These are phyloP conservation scores for Bromus sterilis DNA, from an alignment of 176 grass and related monocot species.

Conservation along the genomic window DNA sequence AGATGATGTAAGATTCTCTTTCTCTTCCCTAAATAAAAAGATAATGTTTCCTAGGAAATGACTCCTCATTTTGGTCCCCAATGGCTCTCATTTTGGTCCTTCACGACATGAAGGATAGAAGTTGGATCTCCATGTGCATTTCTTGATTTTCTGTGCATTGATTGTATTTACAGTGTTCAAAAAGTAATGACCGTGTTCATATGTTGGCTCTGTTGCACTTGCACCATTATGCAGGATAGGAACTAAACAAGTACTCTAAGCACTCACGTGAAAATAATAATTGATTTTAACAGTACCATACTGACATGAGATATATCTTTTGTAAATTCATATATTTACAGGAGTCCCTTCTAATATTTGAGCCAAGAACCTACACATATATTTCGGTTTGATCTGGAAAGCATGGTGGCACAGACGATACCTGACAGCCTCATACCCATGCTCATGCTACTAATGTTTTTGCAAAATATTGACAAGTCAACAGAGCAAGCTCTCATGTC, in stretches of 20 bases:
- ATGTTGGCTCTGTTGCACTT: not conserved
- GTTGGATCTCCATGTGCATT: not conserved
- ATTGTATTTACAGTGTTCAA: conserved; percentile 7
- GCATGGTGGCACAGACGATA: not conserved
- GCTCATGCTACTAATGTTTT: not conserved
- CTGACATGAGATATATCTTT: not conserved
- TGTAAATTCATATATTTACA: not conserved
- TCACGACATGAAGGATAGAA: not conserved
- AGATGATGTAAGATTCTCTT: not conserved
- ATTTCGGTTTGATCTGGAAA: not conserved
- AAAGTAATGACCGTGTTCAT: not conserved
- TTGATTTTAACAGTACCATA: not conserved
- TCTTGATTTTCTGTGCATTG: not conserved
- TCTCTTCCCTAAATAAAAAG: not conserved
- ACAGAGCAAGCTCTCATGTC: not conserved
- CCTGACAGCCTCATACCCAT: not conserved
- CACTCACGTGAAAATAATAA: not conserved
- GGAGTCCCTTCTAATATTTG: not conserved
- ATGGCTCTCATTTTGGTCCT: not conserved
- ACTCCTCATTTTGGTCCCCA: not conserved
- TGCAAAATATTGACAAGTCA: not conserved
- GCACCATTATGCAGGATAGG: not conserved
- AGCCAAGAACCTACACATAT: not conserved
- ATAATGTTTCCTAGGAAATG: not conserved
- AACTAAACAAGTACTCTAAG: not conserved